A percentile compares a stretch with the other conserved stretches of the same genome.
phyloP scores from a whole-genome alignment of 805 yeast species.

The Pichia nakasei region DNA sequence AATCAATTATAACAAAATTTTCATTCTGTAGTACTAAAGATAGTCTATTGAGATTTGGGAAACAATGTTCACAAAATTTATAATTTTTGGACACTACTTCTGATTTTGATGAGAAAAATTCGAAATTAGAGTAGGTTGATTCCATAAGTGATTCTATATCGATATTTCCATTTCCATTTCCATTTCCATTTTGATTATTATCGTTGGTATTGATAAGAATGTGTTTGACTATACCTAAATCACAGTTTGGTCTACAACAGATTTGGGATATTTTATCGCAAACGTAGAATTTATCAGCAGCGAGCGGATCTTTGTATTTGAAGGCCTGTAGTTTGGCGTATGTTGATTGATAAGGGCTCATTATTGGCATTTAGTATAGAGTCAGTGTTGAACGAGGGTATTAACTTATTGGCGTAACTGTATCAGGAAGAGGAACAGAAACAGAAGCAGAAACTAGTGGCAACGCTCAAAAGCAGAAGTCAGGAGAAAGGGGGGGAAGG shows the following conservation, averaged over 20 bases:
- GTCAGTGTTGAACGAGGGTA: too few species aligned
- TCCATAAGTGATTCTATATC: too few species aligned
- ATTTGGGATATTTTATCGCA: slow-evolving; percentile 33
- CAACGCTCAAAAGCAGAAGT: too few species aligned
- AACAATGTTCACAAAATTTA: slow-evolving; percentile 45
- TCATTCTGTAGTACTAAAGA: slow-evolving; percentile 12
- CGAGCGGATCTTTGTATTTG: slow-evolving; percentile 58
- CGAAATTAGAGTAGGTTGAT: slow-evolving; percentile 36
- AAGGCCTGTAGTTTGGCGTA: slow-evolving; percentile 52
- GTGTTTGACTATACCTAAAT: slow-evolving; percentile 23
- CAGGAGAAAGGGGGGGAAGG: too few species aligned
- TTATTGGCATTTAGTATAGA: too few species aligned
- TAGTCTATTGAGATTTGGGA: slow-evolving; percentile 31
- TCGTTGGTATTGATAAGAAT: too few species aligned
- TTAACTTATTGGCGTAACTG: too few species aligned
- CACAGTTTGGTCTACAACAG: slow-evolving; percentile 69
- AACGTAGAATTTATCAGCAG: slow-evolving; percentile 49
- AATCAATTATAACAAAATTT: slow-evolving; percentile 35
- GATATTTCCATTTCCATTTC: slow-evolving; percentile 27
- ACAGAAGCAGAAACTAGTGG: too few species aligned
- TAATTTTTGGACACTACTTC: slow-evolving; percentile 40
- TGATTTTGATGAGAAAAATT: slow-evolving; percentile 32
- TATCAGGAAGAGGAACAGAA: too few species aligned
- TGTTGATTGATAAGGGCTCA: slow-evolving; percentile 22
- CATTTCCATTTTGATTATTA: too few species aligned